phyloP scores from a whole-genome alignment of 177 flowering plant genomes.

The Tripterygium wilfordii region DNA sequence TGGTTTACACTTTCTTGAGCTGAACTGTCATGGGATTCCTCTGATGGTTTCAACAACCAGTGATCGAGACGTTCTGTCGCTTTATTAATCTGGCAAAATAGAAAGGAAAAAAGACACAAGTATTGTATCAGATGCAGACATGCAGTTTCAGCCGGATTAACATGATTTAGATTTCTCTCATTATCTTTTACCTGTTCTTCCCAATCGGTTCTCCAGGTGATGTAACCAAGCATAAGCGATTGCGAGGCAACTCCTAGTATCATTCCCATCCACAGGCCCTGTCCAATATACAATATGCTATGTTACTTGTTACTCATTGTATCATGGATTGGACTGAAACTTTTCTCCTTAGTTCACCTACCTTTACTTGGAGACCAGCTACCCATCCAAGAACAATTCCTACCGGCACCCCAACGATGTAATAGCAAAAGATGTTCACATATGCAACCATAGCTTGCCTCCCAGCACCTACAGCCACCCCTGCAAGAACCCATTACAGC shows the following conservation, averaged over 20 bases:
- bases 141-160: too few relatives aligned
- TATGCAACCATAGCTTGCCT: conserved; percentile 16
- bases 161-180: too few relatives aligned
- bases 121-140: background rate
- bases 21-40: background rate
- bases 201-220: conserved; percentile 19
- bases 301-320: too few relatives aligned
- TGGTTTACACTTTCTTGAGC: background rate
- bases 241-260: conserved; percentile 14
- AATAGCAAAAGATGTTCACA: conserved; percentile 15
- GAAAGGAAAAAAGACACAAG: background rate
- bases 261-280: conserved; percentile 26
- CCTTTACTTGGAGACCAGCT: conserved; percentile 15
- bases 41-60: background rate
- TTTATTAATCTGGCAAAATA: background rate
- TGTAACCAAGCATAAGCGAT: conserved; percentile 7
- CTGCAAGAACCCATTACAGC: conserved; percentile 7
- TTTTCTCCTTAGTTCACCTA: too few relatives aligned
- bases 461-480: conserved; percentile 23
- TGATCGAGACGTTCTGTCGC: conserved; percentile 2
- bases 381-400: conserved; percentile 20
- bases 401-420: conserved; percentile 18
- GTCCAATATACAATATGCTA: background rate
- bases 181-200: conserved; percentile 20
- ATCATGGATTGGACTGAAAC: too few relatives aligned